Base-by-base conservation (phyloP, 805 yeast genomes). In the Cyberlindnera maritima region DNA sequence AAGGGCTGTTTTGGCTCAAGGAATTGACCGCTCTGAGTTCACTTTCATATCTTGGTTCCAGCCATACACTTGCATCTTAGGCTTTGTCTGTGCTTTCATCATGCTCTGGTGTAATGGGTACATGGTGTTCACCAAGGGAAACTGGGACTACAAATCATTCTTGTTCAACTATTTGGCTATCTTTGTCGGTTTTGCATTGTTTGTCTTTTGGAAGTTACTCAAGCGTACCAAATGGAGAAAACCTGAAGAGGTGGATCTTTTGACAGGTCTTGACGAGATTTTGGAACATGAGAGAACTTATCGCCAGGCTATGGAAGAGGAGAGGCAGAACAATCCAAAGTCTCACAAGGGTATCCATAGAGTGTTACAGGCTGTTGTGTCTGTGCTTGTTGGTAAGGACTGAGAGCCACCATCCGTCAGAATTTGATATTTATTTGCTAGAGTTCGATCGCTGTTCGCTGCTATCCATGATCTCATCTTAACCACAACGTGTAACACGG, bases 91-190 rank as follows among this genome's bases (percentile, higher is more conserved):
- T 41, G 68, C 79, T 9, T 56, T 72, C 48, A 61, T 69, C 47
- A 73, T 87, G 87, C 59, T 78, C 56, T 65, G 79, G 62, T 66
- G 81, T 21, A 79, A 79, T 50, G 96, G 96, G 5, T 88, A 85
- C 67, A 67, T 76, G 2, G 86, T 82, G 2, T 87, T 88, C 64
- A 62, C 82, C 38, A 81, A 82, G 13, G 88, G 85, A 6, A 60
- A 68, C 45, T 88, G 92, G 90, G 63, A 72, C 17, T 72, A 74
- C 17, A 72, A 80, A 48, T 67, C 72, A 9, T 88, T 88, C 66
- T 69, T 87, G 55, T 85, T 80, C 65, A 77, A 77, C 58, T 88
- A 88, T 59, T 69, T 88, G 49, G 83, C 85, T 83, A 74, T 88
- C 12, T 86, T 87, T 48, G 63, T 80, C 41, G 74, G 73, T 47